Evolutionary conservation across 2,329 filamentous ascomycete species (phyloP).

Genomic region (Aureobasidium namibiae): DNA sequence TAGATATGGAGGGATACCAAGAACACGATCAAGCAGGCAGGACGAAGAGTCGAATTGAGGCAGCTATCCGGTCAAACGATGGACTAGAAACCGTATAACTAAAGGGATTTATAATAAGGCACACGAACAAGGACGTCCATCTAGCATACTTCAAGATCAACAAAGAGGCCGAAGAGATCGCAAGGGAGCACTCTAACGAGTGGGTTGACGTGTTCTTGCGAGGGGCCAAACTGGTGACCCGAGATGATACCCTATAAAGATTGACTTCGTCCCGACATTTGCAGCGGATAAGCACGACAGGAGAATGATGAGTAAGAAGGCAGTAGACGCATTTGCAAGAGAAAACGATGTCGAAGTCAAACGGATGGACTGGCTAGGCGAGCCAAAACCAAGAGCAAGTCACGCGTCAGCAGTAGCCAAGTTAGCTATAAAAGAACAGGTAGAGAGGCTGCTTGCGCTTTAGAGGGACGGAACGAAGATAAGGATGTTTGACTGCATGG

Average conservation of each 20-base stretch:
- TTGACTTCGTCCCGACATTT: background rate
- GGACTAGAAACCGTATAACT: background rate
- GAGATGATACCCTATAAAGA: conserved; percentile 1
- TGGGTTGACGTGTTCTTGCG: conserved; percentile 4
- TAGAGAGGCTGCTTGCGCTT: background rate
- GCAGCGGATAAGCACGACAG: background rate
- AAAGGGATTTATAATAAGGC: background rate
- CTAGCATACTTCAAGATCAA: conserved; percentile 2
- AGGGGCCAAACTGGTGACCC: background rate
- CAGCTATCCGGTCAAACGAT: conserved; percentile 1
- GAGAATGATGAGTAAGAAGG: background rate
- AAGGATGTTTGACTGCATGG: background rate
- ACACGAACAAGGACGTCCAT: conserved; percentile 10
- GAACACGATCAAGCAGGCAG: background rate
- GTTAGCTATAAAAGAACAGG: background rate
- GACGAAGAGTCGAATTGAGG: background rate
- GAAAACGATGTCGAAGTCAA: conserved; percentile 1
- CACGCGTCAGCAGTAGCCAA: background rate
- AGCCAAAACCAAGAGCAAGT: background rate
- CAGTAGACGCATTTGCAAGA: background rate
- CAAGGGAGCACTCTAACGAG: background rate
- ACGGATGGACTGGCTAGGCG: background rate
- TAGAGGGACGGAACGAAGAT: background rate
- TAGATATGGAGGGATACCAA: background rate
- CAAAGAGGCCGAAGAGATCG: background rate